A percentile compares a stretch with the other conserved stretches of the same genome.
phyloP scores from a whole-genome alignment of 2,329 filamentous ascomycete species.

The Cytospora paraplurivora region DNA sequence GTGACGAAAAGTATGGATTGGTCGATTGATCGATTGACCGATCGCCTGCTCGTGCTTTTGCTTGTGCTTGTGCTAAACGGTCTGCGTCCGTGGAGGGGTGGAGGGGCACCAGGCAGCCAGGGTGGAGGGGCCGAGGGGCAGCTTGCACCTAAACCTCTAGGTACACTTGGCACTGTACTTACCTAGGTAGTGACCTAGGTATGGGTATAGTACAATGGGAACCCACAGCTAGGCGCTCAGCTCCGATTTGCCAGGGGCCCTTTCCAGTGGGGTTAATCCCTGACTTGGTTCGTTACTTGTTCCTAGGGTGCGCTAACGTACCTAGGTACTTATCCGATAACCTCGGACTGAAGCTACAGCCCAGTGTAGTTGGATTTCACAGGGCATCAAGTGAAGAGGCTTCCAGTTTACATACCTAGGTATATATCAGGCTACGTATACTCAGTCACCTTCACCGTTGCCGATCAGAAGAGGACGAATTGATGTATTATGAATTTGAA shows the following conservation, averaged over 20 bases:
- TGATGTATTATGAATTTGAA: too few relatives aligned
- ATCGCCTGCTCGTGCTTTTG: not conserved
- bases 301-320: not conserved
- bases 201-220: too few relatives aligned
- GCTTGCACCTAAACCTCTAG: not conserved
- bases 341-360: too few relatives aligned
- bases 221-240: not conserved
- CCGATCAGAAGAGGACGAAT: too few relatives aligned
- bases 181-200: too few relatives aligned
- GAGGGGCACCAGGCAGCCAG: not conserved
- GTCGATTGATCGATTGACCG: not conserved
- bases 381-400: not conserved
- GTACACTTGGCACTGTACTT: not conserved
- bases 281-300: not conserved
- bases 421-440: too few relatives aligned
- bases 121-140: constrained; percentile 3
- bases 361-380: not conserved
- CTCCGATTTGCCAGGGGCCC: not conserved
- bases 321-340: not conserved
- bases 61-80: not conserved
- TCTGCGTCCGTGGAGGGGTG: constrained; percentile 12
- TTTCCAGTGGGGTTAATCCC: not conserved
- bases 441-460: too few relatives aligned
- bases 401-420: constrained; percentile 6
- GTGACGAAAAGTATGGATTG: constrained; percentile 3